Percentiles rank a stretch among this genome's conserved stretches.
Evolutionary conservation across 495 filamentous ascomycete species (phyloP).

Genomic region (Aspergillus asperescens): DNA sequence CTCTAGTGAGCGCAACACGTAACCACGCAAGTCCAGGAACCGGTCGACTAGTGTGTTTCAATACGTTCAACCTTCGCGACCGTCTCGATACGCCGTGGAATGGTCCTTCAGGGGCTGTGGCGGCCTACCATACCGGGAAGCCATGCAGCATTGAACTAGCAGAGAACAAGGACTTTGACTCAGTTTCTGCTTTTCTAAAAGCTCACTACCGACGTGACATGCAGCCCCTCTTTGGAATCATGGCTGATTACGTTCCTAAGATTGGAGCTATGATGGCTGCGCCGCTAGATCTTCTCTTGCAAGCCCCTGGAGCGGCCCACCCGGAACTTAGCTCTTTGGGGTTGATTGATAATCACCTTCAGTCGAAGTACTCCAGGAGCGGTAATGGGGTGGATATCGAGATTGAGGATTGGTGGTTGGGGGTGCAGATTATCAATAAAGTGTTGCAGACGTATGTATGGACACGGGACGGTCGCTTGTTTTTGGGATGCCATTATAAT

Average conservation of each 20-base stretch:
- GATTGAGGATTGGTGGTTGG: slow-evolving; percentile 24
- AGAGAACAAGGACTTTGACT: slow-evolving; percentile 7
- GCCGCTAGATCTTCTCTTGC: slow-evolving; percentile 4
- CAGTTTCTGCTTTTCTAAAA: background rate
- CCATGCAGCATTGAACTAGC: slow-evolving; percentile 16
- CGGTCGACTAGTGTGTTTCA: slow-evolving; percentile 14
- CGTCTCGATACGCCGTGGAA: slow-evolving; percentile 8
- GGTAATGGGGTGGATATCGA: slow-evolving; percentile 4
- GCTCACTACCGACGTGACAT: background rate
- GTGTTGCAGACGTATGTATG: slow-evolving; percentile 14
- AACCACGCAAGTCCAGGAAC: background rate
- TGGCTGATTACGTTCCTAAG: background rate
- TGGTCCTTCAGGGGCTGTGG: background rate
- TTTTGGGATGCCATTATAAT: slow-evolving; percentile 20
- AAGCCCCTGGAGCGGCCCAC: slow-evolving; percentile 8
- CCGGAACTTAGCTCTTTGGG: slow-evolving; percentile 25
- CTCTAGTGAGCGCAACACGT: slow-evolving; percentile 15
- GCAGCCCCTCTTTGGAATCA: background rate
- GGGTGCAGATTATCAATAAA: slow-evolving; percentile 14
- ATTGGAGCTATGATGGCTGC: background rate
- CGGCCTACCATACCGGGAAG: slow-evolving; percentile 19
- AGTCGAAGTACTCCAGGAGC: background rate
- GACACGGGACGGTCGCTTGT: slow-evolving; percentile 18
- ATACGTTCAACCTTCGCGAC: slow-evolving; percentile 17
- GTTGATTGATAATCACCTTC: slow-evolving; percentile 15